phyloP scores from a whole-genome alignment of 257 asterid genomes.

The Datura wrightii region DNA sequence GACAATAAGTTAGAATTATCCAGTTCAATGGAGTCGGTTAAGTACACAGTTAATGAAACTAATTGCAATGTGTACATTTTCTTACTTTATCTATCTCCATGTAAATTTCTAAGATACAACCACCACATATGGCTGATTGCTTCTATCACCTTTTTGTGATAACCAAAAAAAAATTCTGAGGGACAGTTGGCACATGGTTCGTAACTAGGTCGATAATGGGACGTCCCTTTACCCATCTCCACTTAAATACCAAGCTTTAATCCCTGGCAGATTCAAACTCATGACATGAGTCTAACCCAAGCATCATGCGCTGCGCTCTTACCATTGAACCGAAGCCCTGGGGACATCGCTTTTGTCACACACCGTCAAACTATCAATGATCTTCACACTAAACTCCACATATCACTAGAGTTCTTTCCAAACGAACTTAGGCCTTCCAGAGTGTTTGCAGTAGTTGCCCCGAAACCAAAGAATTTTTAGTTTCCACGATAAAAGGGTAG shows the following conservation, averaged over 20 bases:
- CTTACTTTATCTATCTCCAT: neutral
- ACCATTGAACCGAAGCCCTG: neutral
- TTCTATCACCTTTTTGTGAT: neutral
- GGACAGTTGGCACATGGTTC: neutral
- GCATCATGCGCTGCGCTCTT: neutral
- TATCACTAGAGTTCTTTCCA: neutral
- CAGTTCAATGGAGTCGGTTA: neutral
- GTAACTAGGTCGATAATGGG: neutral
- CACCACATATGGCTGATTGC: neutral
- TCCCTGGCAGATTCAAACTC: neutral
- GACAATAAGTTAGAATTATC: neutral
- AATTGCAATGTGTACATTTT: neutral
- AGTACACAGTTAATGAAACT: neutral
- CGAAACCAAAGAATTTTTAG: neutral
- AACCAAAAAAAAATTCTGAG: neutral
- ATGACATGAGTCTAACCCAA: neutral
- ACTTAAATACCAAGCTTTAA: neutral
- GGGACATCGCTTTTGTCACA: neutral
- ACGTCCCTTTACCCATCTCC: neutral
- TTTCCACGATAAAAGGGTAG: conserved; percentile 8
- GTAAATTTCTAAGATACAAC: neutral
- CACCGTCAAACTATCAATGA: neutral
- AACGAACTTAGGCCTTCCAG: neutral
- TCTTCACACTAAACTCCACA: neutral
- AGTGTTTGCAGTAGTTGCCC: neutral